Conservation (phyloP, 2,329 filamentous ascomycete species). For the Sphaerulina musiva region DNA sequence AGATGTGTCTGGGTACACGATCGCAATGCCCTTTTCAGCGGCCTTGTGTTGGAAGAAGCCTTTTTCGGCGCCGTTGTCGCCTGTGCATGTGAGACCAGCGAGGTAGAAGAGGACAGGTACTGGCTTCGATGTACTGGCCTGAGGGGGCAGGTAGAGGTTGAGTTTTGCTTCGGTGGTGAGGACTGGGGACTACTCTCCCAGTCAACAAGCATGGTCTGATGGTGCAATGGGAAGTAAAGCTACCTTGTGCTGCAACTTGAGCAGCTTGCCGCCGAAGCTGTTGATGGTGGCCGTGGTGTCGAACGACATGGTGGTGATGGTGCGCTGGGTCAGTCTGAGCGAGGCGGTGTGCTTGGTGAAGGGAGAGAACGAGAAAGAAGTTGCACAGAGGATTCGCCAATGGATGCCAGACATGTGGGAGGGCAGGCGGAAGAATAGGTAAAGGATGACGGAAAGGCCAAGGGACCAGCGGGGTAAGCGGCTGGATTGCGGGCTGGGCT, state of each 20-base stretch:
- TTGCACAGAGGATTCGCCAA: not conserved
- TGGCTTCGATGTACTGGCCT: constrained; percentile 54
- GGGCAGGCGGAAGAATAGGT: not conserved
- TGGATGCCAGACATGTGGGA: not conserved
- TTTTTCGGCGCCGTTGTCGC: constrained; percentile 68
- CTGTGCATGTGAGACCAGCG: constrained; percentile 88
- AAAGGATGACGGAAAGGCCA: not conserved
- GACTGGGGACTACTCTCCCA: constrained; percentile 51
- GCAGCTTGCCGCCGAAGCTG: constrained; percentile 87
- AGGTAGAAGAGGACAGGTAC: constrained; percentile 88
- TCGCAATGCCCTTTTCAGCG: constrained; percentile 72
- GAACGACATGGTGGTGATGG: constrained; percentile 61
- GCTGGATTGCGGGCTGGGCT: not conserved
- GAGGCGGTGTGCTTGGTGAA: not conserved
- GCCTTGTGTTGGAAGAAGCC: constrained; percentile 89
- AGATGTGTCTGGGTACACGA: constrained; percentile 92
- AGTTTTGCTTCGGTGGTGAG: constrained; percentile 86
- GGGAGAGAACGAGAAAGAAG: not conserved
- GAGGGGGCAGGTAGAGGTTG: constrained; percentile 82
- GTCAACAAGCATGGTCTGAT: not conserved
- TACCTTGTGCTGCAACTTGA: constrained; percentile 75
- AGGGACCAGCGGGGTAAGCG: not conserved
- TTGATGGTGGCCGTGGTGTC: constrained; percentile 82
- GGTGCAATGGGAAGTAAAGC: not conserved
- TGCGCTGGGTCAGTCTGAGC: not conserved